Conservation (phyloP, 169 alveolate species). For the Babesia ovata region DNA sequence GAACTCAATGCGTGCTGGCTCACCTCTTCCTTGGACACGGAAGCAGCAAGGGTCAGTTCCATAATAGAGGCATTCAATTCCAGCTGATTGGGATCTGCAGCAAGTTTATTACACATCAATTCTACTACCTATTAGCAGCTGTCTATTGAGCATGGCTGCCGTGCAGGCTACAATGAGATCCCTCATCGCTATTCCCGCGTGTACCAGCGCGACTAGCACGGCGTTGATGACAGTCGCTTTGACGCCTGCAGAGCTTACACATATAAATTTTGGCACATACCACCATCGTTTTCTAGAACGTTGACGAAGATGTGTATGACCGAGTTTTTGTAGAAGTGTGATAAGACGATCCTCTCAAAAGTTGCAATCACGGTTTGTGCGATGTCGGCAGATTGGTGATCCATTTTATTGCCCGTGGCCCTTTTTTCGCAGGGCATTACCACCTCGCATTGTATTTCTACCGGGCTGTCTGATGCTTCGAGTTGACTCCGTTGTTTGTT, state of each 20-base stretch:
- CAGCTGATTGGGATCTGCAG: conserved; percentile 62
- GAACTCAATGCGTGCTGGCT: background rate
- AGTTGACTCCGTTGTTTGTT: conserved; percentile 4
- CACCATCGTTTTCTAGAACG: conserved; percentile 69
- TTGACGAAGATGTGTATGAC: conserved; percentile 50
- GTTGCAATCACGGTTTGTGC: conserved; percentile 41
- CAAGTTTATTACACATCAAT: too few species aligned
- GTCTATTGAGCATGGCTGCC: conserved; percentile 64
- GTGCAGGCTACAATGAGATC: conserved; percentile 75
- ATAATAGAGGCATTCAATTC: conserved; percentile 56
- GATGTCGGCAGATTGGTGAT: conserved; percentile 38
- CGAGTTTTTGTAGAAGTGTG: conserved; percentile 43
- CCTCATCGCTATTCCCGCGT: conserved; percentile 80
- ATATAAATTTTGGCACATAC: conserved; percentile 40
- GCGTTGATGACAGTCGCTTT: conserved; percentile 76
- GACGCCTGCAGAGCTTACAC: conserved; percentile 61
- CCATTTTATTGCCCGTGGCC: conserved; percentile 18
- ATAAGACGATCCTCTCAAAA: conserved; percentile 34
- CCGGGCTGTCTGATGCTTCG: conserved; percentile 37
- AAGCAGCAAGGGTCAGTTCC: conserved; percentile 48
- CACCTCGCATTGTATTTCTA: conserved; percentile 60
- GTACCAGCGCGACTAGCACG: conserved; percentile 74
- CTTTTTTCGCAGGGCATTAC: conserved; percentile 46
- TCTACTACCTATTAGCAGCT: conserved; percentile 27
- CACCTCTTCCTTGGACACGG: conserved; percentile 55